These are phyloP conservation scores for Trypanosoma lewisi DNA, from an alignment of 208 protist species.

Conservation along the genomic window DNA sequence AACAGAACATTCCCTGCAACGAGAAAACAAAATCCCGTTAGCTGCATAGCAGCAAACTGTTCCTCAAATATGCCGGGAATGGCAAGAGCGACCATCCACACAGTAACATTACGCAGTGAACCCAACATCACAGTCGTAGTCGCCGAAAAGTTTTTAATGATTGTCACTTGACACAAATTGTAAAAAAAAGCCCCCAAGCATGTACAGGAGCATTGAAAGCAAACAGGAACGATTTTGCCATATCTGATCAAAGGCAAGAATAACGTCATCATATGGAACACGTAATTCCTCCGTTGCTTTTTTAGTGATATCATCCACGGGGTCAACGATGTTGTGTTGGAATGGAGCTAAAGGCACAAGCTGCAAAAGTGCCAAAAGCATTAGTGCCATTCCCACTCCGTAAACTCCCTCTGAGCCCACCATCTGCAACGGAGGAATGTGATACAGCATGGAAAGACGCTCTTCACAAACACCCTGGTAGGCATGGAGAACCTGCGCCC, in stretches of 20 bases:
- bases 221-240: conserved; percentile 35
- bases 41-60: conserved; percentile 60
- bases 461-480: conserved; percentile 91
- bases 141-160: conserved; percentile 76
- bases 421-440: conserved; percentile 76
- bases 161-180: conserved; percentile 63
- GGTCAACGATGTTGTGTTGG: conserved; percentile 37
- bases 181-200: conserved; percentile 51
- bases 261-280: conserved; percentile 67
- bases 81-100: conserved; percentile 61
- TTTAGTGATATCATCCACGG: conserved; percentile 13
- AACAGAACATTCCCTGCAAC: conserved; percentile 69
- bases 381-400: conserved; percentile 60
- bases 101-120: conserved; percentile 65
- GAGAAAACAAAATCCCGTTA: conserved; percentile 58
- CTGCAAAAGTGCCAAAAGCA: conserved; percentile 71
- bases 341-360: conserved; percentile 52
- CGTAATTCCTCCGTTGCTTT: conserved; percentile 1
- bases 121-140: conserved; percentile 67
- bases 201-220: conserved; percentile 42
- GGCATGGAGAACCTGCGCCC: conserved; percentile 85
- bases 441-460: conserved; percentile 64
- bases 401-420: conserved; percentile 92
- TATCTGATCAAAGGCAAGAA: conserved; percentile 66
- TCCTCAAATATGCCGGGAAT: conserved; percentile 65